Evolutionary conservation across 371 early-diverging fungal species (phyloP).

Genomic region (Mucor circinelloides): DNA sequence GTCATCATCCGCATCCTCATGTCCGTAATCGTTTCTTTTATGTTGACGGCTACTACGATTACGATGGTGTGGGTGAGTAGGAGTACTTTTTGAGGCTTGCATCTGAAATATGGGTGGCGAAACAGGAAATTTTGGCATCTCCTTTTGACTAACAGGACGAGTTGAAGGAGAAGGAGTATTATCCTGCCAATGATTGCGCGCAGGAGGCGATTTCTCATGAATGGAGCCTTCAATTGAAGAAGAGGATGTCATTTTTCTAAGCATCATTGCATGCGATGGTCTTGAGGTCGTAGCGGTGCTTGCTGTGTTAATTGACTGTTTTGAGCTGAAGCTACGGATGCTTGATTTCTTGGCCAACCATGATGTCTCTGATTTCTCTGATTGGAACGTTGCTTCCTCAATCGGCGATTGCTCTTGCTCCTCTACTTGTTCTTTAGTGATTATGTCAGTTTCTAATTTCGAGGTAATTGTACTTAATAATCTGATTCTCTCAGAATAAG

Average conservation of each 20-base stretch:
- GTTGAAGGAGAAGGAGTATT: slow-evolving; percentile 1
- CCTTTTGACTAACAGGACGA: slow-evolving; percentile 19
- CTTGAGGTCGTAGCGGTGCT: neutral
- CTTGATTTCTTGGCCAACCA: neutral
- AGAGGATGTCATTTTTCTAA: slow-evolving; percentile 8
- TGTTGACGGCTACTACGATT: neutral
- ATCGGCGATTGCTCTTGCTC: neutral
- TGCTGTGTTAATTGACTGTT: neutral
- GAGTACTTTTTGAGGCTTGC: slow-evolving; percentile 25
- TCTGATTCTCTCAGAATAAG: slow-evolving; percentile 21
- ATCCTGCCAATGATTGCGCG: slow-evolving; percentile 16
- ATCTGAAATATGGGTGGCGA: slow-evolving; percentile 17
- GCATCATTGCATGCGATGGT: neutral
- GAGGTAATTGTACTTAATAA: slow-evolving; percentile 12
- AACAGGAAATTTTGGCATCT: slow-evolving; percentile 12
- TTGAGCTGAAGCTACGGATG: neutral
- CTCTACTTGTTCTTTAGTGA: neutral
- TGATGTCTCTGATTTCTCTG: neutral
- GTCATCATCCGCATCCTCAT: neutral
- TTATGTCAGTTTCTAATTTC: neutral
- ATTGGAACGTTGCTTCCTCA: neutral
- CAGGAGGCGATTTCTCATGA: neutral
- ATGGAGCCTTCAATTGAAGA: slow-evolving; percentile 2
- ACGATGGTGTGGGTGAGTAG: slow-evolving; percentile 3
- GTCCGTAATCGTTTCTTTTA: neutral